phyloP scores from a whole-genome alignment of 2,329 filamentous ascomycete genomes.

The Graphilbum ipis-grandicollis region DNA sequence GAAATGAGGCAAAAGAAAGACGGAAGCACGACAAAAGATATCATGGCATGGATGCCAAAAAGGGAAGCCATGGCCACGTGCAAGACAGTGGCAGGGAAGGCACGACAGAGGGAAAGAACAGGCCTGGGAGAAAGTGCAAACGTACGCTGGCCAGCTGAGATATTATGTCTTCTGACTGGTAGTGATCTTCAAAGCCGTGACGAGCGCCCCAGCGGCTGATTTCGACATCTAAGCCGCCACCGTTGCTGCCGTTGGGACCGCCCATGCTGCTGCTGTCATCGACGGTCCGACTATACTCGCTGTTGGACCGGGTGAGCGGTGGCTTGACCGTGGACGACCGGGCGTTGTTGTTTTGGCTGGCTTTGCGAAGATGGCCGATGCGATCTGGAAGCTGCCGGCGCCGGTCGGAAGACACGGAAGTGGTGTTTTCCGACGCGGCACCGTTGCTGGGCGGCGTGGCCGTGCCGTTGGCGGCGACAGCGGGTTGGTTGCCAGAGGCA shows the following conservation, averaged over 20 bases:
- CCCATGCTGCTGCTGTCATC: slow-evolving; percentile 10
- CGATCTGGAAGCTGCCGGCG: neutral
- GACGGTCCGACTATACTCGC: slow-evolving; percentile 28
- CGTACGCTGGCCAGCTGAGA: slow-evolving; percentile 61
- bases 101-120: neutral
- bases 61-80: neutral
- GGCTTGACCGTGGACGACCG: slow-evolving; percentile 22
- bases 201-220: slow-evolving; percentile 37
- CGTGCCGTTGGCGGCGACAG: no score
- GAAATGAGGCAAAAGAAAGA: neutral
- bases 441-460: no score
- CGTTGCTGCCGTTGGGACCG: no score
- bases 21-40: neutral
- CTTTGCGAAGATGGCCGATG: neutral
- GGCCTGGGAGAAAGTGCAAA: neutral
- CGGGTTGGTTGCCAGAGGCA: no score
- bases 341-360: neutral
- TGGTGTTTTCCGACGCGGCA: no score
- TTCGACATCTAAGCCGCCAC: slow-evolving; percentile 13
- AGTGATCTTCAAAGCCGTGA: slow-evolving; percentile 86
- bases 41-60: neutral
- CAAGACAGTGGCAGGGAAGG: no score
- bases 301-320: slow-evolving; percentile 37
- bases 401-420: no score
- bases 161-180: slow-evolving; percentile 79